phyloP scores from a whole-genome alignment of 192 early-diverging fungal species.

The Rhizophagus sp. region DNA sequence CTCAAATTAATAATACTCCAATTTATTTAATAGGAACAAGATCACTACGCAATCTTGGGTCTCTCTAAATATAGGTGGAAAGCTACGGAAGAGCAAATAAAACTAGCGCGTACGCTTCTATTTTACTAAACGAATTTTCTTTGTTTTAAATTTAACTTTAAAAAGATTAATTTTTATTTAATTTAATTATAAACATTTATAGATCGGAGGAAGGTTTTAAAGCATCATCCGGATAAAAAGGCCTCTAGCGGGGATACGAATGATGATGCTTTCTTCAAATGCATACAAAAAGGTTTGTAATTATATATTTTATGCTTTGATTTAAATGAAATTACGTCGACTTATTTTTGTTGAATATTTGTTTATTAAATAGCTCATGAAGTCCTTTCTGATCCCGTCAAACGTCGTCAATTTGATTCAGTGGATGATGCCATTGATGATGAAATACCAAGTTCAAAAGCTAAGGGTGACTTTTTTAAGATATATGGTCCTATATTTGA shows the following conservation, averaged over 20 bases:
- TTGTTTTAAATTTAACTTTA: background rate
- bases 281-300: conserved; percentile 69
- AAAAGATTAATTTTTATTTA: background rate
- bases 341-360: background rate
- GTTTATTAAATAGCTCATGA: conserved; percentile 74
- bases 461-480: conserved; percentile 84
- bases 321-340: background rate
- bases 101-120: conserved; percentile 56
- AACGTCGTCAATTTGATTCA: conserved; percentile 95
- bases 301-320: background rate
- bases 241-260: conserved; percentile 69
- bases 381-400: conserved; percentile 84
- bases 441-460: conserved; percentile 70
- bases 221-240: conserved; percentile 99
- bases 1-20: background rate
- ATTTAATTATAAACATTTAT: background rate
- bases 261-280: conserved; percentile 99
- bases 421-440: conserved; percentile 86
- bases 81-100: conserved; percentile 93
- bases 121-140: background rate
- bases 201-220: conserved; percentile 90
- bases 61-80: conserved; percentile 84
- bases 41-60: conserved; percentile 96
- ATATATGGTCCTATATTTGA: conserved; percentile 76
- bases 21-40: conserved; percentile 56